These are phyloP conservation scores for Colletotrichum zoysiae DNA, from an alignment of 2,329 filamentous ascomycete species.

Conservation along the genomic window DNA sequence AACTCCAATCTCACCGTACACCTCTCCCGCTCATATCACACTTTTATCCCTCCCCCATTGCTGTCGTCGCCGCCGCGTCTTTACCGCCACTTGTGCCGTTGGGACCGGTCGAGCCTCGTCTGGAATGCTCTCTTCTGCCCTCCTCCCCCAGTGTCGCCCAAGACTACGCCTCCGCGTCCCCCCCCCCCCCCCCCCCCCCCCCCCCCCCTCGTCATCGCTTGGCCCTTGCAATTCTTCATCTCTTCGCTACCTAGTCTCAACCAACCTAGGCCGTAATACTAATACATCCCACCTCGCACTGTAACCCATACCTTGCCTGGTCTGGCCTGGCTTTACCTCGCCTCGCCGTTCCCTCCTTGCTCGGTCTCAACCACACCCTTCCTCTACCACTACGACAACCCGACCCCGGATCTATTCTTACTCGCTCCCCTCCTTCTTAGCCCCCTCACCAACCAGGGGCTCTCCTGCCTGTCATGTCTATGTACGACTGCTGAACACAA, in stretches of 20 bases:
- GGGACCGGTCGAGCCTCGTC: slow-evolving; percentile 7
- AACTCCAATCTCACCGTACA: background rate
- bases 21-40: background rate
- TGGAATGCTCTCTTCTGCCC: slow-evolving; percentile 37
- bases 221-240: slow-evolving; percentile 23
- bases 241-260: slow-evolving; percentile 31
- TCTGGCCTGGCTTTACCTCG: slow-evolving; percentile 26
- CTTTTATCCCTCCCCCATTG: background rate
- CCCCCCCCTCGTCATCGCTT: slow-evolving; percentile 30
- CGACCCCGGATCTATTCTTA: slow-evolving; percentile 31
- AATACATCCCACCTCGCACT: slow-evolving; percentile 38
- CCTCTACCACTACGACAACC: slow-evolving; percentile 28
- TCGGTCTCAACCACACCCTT: slow-evolving; percentile 20
- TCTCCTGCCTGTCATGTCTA: slow-evolving; percentile 39
- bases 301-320: slow-evolving; percentile 40
- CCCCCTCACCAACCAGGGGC: slow-evolving; percentile 37
- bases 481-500: slow-evolving; percentile 30
- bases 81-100: background rate
- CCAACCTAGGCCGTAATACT: slow-evolving; percentile 39
- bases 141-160: slow-evolving; percentile 18
- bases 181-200: slow-evolving; percentile 7
- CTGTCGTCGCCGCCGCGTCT: background rate
- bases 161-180: slow-evolving; percentile 18
- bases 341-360: slow-evolving; percentile 29
- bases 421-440: slow-evolving; percentile 23